phyloP scores from a whole-genome alignment of 306 rosid genomes.

The Senna tora region DNA sequence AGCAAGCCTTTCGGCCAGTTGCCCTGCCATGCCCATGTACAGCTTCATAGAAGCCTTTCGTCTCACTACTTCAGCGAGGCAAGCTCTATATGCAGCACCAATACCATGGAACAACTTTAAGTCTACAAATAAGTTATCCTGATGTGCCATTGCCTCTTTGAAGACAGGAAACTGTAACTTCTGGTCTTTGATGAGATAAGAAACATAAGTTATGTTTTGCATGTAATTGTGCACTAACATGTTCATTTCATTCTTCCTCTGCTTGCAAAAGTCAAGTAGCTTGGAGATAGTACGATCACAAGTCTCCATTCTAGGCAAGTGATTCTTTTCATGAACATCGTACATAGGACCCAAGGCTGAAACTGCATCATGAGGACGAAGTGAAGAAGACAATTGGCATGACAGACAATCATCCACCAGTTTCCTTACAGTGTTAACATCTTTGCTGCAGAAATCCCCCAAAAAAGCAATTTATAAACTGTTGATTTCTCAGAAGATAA shows the following conservation, averaged over 20 bases:
- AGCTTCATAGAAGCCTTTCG: conserved; percentile 92
- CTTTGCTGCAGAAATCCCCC: conserved; percentile 75
- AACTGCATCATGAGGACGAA: conserved; percentile 98
- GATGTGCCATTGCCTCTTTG: conserved; percentile 90
- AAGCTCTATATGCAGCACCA: conserved; percentile 89
- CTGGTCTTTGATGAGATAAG: conserved; percentile 82
- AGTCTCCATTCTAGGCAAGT: conserved; percentile 84
- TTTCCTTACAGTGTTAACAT: conserved; percentile 87
- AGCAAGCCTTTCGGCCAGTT: conserved; percentile 91
- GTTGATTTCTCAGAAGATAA: conserved; percentile 21
- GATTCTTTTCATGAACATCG: conserved; percentile 85
- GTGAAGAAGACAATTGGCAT: conserved; percentile 74
- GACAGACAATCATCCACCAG: conserved; percentile 88
- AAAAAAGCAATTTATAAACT: conserved; percentile 16
- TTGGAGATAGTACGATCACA: conserved; percentile 75
- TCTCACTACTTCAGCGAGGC: conserved; percentile 93
- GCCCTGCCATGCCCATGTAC: conserved; percentile 99
- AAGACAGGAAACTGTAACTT: conserved; percentile 91
- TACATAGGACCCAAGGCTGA: conserved; percentile 99
- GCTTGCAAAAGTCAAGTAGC: conserved; percentile 75
- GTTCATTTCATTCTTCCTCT: conserved; percentile 88
- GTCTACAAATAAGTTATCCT: conserved; percentile 76
- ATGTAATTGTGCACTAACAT: conserved; percentile 69
- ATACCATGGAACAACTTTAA: conserved; percentile 78
- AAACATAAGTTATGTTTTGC: conserved; percentile 71